Base-by-base conservation (phyloP, 495 filamentous ascomycete genomes). In the Melanomma pulvis-pyrius region DNA sequence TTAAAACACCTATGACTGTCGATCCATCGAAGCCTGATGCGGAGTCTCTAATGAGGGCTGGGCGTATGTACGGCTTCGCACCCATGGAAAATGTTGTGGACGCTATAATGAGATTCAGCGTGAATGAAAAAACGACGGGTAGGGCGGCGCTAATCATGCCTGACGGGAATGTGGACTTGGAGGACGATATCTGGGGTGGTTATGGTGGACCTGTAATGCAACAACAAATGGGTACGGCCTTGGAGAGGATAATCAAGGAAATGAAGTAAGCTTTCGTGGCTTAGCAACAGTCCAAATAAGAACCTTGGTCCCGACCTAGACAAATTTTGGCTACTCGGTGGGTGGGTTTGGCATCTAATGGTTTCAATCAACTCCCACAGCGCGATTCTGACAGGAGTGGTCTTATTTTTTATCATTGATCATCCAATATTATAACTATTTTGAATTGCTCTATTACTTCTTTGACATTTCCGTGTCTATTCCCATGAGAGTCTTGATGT, bases 11-110 rank as follows among this genome's bases (percentile, higher is more conserved):
- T 1, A 63, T 73, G 67, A 69, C 61, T 21, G 62, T 39, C 19
- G 65, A 49, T 7, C 53, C 56, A 11, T 46, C 32, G 39, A 6
- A 44, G 39, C 39, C 9, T 15, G 39, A 15, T 3, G n/a, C 13
- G 8, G 39, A 44, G 17, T 6, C 39, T 15, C 8, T n/a, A 17
- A 17, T 17, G 1, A 22, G 47, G 22, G 19, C 61, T n/a, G 52
- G 9, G 54, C n/a, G 51, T 28, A n/a, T 50, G 17, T 51, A 19
- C 17, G 65, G 64, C 9, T 61, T 46, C 54, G 70, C 66, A 29
- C 56, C 60, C 1, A 66, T 72, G 12, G 70, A 72, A 51, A 22
- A 59, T 32, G 66, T 72, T n/a, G 66, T 69, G 5, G 70, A 60
- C 32, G 66, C 70, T n/a, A 29, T 58, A 5, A 21, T 63, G 19